Conservation (phyloP, 768 basidiomycete species). For the Rhizopogon vulgaris region DNA sequence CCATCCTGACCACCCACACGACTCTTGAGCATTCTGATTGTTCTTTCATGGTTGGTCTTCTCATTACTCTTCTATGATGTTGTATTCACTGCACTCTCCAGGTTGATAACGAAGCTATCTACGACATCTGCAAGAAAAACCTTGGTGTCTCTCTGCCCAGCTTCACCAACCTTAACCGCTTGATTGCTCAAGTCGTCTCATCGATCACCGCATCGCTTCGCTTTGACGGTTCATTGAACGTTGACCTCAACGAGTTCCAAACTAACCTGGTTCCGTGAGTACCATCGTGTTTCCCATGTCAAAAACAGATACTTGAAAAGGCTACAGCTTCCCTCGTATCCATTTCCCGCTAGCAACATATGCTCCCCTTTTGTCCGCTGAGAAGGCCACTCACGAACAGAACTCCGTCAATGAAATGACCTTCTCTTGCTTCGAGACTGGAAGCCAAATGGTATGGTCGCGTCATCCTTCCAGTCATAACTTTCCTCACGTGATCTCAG, state of each 20-base stretch:
- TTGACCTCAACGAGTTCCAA: slow-evolving; percentile 97
- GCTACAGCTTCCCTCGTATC: slow-evolving; percentile 84
- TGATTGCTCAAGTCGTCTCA: slow-evolving; percentile 98
- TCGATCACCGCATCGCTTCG: slow-evolving; percentile 95
- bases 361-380: slow-evolving; percentile 90
- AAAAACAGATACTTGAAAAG: slow-evolving; percentile 2
- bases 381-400: slow-evolving; percentile 94
- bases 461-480: not conserved
- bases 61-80: not conserved
- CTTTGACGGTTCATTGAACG: slow-evolving; percentile 96
- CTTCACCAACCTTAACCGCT: slow-evolving; percentile 89
- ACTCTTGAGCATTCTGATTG: slow-evolving; percentile 99
- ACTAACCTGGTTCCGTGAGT: slow-evolving; percentile 96
- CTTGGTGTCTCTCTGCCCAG: slow-evolving; percentile 80
- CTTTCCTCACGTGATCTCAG: slow-evolving; percentile 13
- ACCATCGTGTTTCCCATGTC: not conserved
- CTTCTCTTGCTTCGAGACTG: slow-evolving; percentile 93
- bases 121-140: slow-evolving; percentile 98
- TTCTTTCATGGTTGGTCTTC: slow-evolving; percentile 83
- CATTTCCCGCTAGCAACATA: slow-evolving; percentile 98
- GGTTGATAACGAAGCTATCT: slow-evolving; percentile 99
- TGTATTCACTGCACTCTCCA: slow-evolving; percentile 23
- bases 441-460: slow-evolving; percentile 81
- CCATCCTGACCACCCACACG: slow-evolving; percentile 95
- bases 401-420: slow-evolving; percentile 99